phyloP scores from a whole-genome alignment of 2,329 filamentous ascomycete species.

The Sporothrix pseudoabietina region DNA sequence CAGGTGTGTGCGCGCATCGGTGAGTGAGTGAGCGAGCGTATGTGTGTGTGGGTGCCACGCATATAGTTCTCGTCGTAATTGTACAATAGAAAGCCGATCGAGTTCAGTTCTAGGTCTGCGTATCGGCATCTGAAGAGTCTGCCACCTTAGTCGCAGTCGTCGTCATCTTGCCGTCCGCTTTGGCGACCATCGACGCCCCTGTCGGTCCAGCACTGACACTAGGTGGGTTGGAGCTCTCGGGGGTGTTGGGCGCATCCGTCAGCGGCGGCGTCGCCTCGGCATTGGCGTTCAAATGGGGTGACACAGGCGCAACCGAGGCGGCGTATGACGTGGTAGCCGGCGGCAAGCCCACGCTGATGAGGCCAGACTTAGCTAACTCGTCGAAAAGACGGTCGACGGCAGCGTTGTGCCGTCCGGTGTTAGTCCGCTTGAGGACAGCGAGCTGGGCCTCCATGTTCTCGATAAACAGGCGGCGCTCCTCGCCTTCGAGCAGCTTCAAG shows the following conservation, averaged over 20 bases:
- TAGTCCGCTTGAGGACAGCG: slow-evolving; percentile 62
- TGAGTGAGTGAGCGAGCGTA: neutral
- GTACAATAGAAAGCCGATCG: neutral
- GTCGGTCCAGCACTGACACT: slow-evolving; percentile 63
- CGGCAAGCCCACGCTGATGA: neutral
- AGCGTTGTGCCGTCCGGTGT: slow-evolving; percentile 66
- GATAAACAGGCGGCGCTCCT: slow-evolving; percentile 61
- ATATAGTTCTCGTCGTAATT: neutral
- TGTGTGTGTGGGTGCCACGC: neutral
- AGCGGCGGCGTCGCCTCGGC: slow-evolving; percentile 64
- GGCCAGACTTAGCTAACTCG: slow-evolving; percentile 41
- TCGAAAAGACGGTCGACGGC: slow-evolving; percentile 59
- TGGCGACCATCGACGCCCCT: slow-evolving; percentile 37
- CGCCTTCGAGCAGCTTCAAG: slow-evolving; percentile 62
- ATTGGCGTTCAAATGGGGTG: slow-evolving; percentile 49
- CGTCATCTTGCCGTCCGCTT: slow-evolving; percentile 1
- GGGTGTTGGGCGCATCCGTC: slow-evolving; percentile 69
- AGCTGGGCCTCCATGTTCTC: slow-evolving; percentile 66
- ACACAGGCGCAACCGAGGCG: slow-evolving; percentile 38
- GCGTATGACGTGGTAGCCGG: slow-evolving; percentile 29
- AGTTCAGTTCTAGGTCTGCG: neutral
- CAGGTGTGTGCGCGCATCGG: neutral
- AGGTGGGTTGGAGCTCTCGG: slow-evolving; percentile 65
- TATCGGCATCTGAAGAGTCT: slow-evolving; percentile 5
- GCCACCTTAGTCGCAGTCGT: neutral